A percentile compares a stretch with the other conserved stretches of the same genome.
Evolutionary conservation across 1,284 basidiomycete species (phyloP).

Genomic region (Lentinula novae-zelandiae): DNA sequence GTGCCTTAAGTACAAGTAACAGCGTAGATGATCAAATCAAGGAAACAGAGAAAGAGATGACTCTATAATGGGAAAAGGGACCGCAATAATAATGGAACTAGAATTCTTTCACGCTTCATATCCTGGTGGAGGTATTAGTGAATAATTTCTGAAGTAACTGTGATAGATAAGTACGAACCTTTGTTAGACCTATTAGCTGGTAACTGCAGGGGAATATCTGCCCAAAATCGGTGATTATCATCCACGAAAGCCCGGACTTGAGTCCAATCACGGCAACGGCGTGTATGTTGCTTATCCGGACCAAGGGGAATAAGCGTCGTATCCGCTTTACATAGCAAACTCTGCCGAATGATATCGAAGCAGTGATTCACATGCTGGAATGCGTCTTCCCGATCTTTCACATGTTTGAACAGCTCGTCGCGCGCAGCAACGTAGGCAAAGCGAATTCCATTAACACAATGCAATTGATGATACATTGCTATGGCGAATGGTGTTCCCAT

Average conservation of each 20-base stretch:
- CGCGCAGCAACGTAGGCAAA: background rate
- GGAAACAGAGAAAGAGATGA: background rate
- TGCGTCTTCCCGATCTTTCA: background rate
- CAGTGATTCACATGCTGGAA: slow-evolving; percentile 16
- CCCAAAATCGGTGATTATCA: background rate
- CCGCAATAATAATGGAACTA: background rate
- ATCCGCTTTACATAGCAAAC: slow-evolving; percentile 13
- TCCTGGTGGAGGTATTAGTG: background rate
- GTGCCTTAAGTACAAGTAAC: background rate
- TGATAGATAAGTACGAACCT: background rate
- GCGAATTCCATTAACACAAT: background rate
- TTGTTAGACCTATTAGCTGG: background rate
- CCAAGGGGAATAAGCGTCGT: background rate
- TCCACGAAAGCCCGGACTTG: background rate
- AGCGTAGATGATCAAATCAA: background rate
- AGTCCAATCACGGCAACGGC: background rate
- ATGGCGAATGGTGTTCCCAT: background rate
- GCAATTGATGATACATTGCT: background rate
- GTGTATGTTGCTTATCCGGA: background rate
- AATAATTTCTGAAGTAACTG: background rate
- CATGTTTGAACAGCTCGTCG: background rate
- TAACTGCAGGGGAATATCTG: background rate
- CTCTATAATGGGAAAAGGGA: background rate
- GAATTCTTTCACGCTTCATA: background rate
- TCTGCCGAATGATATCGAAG: slow-evolving; percentile 19